Conservation (phyloP, 805 yeast species). For the Schwanniomyces pseudopolymorphus region DNA sequence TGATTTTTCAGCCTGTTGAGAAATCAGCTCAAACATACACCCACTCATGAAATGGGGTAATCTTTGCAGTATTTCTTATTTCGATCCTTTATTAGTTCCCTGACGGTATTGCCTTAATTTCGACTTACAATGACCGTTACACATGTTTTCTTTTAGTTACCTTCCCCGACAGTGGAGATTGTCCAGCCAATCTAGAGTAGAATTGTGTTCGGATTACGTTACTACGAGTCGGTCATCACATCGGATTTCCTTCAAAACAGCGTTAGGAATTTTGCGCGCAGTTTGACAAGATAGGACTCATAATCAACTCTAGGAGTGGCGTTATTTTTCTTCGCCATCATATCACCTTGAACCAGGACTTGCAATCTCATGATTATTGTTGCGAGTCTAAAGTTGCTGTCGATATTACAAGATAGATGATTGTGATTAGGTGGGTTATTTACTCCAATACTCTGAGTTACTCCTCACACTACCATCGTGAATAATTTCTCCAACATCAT, state of each 20-base stretch:
- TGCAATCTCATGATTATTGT: not conserved
- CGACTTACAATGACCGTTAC: not conserved
- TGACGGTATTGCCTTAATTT: not conserved
- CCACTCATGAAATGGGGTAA: conserved; percentile 1
- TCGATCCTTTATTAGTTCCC: not conserved
- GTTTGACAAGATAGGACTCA: not conserved
- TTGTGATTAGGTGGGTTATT: not conserved
- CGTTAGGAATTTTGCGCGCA: not conserved
- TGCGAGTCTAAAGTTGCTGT: not conserved
- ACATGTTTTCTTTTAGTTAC: not conserved
- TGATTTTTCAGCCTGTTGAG: conserved; percentile 2
- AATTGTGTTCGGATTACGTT: not conserved
- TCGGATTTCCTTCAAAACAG: not conserved
- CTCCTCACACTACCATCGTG: not conserved
- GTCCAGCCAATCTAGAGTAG: not conserved
- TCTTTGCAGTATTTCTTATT: not conserved
- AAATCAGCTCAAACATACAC: not conserved
- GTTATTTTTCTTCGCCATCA: not conserved
- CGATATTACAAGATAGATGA: not conserved
- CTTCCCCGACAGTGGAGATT: conserved; percentile 1
- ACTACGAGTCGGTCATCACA: not conserved
- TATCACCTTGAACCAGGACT: no score
- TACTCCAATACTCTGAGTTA: not conserved
- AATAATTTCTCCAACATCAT: not conserved
- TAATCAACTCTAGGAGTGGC: not conserved